Evolutionary conservation across 2,329 filamentous ascomycete genomes (phyloP).

Genomic region (Aspergillus aculeatus): DNA sequence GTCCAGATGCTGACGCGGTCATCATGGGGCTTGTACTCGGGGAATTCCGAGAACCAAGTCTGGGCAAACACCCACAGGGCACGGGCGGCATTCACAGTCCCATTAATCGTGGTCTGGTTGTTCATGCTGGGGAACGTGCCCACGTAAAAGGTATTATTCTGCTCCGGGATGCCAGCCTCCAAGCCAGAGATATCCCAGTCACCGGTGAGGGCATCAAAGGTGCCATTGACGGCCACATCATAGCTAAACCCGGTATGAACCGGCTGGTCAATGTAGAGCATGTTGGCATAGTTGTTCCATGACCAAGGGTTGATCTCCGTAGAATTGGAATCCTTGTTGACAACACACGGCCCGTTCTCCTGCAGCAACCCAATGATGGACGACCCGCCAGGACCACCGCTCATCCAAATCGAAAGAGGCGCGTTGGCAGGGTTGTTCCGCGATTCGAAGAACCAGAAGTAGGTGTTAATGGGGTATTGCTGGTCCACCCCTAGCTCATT

Average conservation of each 20-base stretch:
- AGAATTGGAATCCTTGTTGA: conserved; percentile 54
- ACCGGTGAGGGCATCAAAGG: conserved; percentile 30
- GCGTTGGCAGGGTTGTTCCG: conserved; percentile 53
- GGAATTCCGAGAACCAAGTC: conserved; percentile 63
- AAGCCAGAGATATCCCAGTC: conserved; percentile 29
- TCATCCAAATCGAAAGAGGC: conserved; percentile 62
- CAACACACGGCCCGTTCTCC: conserved; percentile 54
- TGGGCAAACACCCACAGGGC: conserved; percentile 61
- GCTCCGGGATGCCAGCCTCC: conserved; percentile 33
- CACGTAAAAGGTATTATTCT: conserved; percentile 54
- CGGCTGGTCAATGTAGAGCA: conserved; percentile 71
- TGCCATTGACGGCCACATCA: conserved; percentile 43
- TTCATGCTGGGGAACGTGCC: conserved; percentile 54
- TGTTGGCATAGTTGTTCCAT: conserved; percentile 64
- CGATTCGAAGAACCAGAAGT: conserved; percentile 66
- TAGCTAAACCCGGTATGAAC: conserved; percentile 61
- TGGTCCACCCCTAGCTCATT: conserved; percentile 44
- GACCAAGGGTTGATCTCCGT: conserved; percentile 58
- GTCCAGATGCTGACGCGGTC: conserved; percentile 49
- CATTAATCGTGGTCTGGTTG: conserved; percentile 47
- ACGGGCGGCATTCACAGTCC: conserved; percentile 54
- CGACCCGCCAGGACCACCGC: conserved; percentile 59
- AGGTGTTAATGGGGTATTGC: conserved; percentile 60
- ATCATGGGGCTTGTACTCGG: conserved; percentile 59
- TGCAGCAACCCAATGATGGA: conserved; percentile 58